Percentiles rank a stretch among this genome's conserved stretches.
phyloP scores from a whole-genome alignment of 202 grass and related monocot genomes.

The Zizania palustris region DNA sequence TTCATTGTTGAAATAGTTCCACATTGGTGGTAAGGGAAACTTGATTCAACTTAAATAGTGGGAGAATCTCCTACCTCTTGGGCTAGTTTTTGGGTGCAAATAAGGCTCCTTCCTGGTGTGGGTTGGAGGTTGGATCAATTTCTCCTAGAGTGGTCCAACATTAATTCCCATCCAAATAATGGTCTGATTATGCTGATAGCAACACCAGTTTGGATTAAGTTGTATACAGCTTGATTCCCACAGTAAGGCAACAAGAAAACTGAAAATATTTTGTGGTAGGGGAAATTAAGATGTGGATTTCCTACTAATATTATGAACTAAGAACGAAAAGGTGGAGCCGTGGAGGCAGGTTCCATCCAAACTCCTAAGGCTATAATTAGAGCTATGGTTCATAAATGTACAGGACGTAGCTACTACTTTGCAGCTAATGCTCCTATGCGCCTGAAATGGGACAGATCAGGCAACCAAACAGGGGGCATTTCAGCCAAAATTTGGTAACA shows the following conservation, averaged over 20 bases:
- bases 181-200: background rate
- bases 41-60: too few relatives aligned
- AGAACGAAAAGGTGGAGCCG: background rate
- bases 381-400: background rate
- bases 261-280: slow-evolving; percentile 5
- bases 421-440: background rate
- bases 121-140: too few relatives aligned
- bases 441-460: background rate
- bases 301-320: background rate
- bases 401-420: background rate
- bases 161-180: slow-evolving; percentile 6
- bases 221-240: background rate
- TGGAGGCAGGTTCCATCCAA: background rate
- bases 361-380: background rate
- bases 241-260: background rate
- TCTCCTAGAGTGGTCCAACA: too few relatives aligned
- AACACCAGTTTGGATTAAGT: background rate
- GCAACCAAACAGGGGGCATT: background rate
- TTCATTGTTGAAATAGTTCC: too few relatives aligned
- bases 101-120: too few relatives aligned
- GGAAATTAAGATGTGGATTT: background rate
- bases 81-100: too few relatives aligned
- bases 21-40: too few relatives aligned
- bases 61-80: too few relatives aligned
- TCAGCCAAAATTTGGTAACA: background rate